Evolutionary conservation across 768 basidiomycete genomes (phyloP).

Genomic region (Tephrocybe sp.): DNA sequence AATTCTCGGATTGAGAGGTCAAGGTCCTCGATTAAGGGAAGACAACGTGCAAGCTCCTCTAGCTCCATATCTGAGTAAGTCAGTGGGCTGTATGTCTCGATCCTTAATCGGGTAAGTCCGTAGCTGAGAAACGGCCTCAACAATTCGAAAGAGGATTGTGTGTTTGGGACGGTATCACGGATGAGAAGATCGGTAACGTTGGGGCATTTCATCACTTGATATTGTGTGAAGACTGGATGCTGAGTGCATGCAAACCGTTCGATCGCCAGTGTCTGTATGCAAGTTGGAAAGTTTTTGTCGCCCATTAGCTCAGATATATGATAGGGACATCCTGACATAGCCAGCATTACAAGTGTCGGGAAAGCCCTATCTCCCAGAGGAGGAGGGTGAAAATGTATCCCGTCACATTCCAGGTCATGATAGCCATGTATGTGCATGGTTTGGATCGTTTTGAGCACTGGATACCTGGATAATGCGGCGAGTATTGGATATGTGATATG

Average conservation of each 20-base stretch:
- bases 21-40: not conserved
- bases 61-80: not conserved
- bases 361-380: not conserved
- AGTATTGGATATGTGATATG: not conserved
- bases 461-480: not conserved
- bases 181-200: not conserved
- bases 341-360: not conserved
- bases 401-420: not conserved
- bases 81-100: not conserved
- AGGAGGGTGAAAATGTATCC: not conserved
- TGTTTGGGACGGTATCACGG: not conserved
- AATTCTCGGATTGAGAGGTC: not conserved
- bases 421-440: not conserved
- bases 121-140: not conserved
- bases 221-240: not conserved
- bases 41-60: not conserved
- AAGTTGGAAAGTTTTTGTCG: not conserved
- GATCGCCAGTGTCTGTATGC: not conserved
- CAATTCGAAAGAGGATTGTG: not conserved
- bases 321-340: not conserved
- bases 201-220: not conserved
- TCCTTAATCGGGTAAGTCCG: not conserved
- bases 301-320: not conserved
- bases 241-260: not conserved
- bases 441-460: not conserved